These are phyloP conservation scores for Pseudocercospora macadamiae DNA, from an alignment of 2,329 filamentous ascomycete genomes.

Conservation along the genomic window DNA sequence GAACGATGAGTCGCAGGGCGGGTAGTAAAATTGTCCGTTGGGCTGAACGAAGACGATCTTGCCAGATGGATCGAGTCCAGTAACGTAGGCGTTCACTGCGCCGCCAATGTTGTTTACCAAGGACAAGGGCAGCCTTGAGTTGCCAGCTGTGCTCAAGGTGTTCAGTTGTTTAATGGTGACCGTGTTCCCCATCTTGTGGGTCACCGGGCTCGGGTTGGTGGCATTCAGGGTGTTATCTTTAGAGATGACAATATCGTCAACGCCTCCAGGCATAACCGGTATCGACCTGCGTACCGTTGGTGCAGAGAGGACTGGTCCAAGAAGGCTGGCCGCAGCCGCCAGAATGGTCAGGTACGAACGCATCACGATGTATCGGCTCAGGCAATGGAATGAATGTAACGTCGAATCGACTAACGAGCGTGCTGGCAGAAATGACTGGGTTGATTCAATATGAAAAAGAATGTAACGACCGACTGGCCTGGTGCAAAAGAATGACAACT, in stretches of 20 bases:
- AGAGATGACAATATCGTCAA: constrained; percentile 21
- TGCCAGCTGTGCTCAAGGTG: constrained; percentile 7
- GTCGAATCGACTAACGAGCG: neutral
- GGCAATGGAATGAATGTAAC: neutral
- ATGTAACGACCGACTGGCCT: neutral
- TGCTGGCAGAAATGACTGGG: neutral
- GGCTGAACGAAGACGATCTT: constrained; percentile 50
- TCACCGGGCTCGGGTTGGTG: constrained; percentile 13
- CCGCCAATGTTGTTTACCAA: constrained; percentile 52
- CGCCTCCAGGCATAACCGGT: constrained; percentile 20
- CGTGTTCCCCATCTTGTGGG: too few species aligned
- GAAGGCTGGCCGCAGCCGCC: constrained; percentile 7
- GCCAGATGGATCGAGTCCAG: constrained; percentile 47
- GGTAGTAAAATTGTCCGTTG: constrained; percentile 49
- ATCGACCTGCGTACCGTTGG: constrained; percentile 7
- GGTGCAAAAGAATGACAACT: neutral
- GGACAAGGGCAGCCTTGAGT: constrained; percentile 26
- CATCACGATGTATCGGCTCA: neutral
- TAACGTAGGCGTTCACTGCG: constrained; percentile 51
- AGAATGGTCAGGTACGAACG: constrained; percentile 7
- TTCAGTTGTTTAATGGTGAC: too few species aligned
- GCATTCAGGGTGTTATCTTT: constrained; percentile 22
- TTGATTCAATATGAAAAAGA: neutral
- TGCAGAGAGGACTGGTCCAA: constrained; percentile 9
- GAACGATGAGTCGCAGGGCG: constrained; percentile 39